Percentiles rank a stretch among this genome's conserved stretches.
These are phyloP conservation scores for Elaeagnus macrophylla DNA, from an alignment of 306 rosid genomes.

Conservation along the genomic window DNA sequence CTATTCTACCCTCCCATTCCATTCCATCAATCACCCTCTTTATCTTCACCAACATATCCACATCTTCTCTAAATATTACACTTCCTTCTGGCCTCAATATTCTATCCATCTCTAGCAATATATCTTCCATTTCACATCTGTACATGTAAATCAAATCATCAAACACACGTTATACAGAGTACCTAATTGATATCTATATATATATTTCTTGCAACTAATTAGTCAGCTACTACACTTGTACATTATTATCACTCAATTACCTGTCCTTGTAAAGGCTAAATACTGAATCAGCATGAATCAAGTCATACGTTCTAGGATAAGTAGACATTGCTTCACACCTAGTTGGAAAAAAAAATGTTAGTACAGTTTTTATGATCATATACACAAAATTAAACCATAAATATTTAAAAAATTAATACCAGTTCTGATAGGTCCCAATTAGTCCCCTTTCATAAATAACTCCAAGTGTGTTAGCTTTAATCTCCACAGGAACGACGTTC, in stretches of 20 bases:
- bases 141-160: conserved; percentile 1
- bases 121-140: conserved; percentile 77
- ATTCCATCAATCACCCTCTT: conserved; percentile 35
- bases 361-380: not conserved
- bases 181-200: no score
- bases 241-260: no score
- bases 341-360: not conserved
- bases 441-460: conserved; percentile 63
- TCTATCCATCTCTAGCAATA: conserved; percentile 74
- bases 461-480: conserved; percentile 54
- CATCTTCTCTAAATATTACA: conserved; percentile 65
- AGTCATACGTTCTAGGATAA: conserved; percentile 78
- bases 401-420: conserved; percentile 27
- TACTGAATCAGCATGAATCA: conserved; percentile 72
- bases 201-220: no score
- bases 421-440: conserved; percentile 74
- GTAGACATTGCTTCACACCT: conserved; percentile 97
- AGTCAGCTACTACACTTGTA: no score
- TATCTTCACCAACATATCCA: conserved; percentile 49
- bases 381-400: not conserved
- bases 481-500: conserved; percentile 73
- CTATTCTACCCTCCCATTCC: conserved; percentile 73
- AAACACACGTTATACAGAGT: no score
- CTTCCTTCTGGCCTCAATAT: conserved; percentile 77
- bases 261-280: conserved; percentile 57